These are phyloP conservation scores for Sinapis alba DNA, from an alignment of 441 rosid genomes.

Conservation along the genomic window DNA sequence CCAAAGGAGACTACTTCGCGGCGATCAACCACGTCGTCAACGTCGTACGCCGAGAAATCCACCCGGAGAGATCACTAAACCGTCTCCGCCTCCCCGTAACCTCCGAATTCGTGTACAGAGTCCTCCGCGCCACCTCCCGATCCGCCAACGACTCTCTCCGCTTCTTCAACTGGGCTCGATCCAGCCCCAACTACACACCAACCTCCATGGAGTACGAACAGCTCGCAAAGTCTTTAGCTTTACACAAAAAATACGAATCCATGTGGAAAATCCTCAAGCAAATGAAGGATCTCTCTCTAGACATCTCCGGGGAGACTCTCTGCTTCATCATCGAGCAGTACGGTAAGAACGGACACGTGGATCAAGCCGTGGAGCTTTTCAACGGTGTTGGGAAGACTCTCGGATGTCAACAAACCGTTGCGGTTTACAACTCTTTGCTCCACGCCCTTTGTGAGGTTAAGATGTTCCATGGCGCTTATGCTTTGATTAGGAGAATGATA, in stretches of 20 bases:
- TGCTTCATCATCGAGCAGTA: constrained; percentile 74
- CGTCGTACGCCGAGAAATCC: constrained; percentile 77
- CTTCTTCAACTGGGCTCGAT: constrained; percentile 89
- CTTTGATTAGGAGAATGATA: constrained; percentile 78
- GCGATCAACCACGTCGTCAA: constrained; percentile 81
- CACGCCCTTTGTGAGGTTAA: constrained; percentile 80
- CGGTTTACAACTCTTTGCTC: constrained; percentile 66
- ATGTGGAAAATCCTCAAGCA: constrained; percentile 84
- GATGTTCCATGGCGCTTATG: constrained; percentile 86
- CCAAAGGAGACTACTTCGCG: constrained; percentile 77
- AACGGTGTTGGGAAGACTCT: constrained; percentile 56
- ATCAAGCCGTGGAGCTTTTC: constrained; percentile 87
- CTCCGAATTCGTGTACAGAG: constrained; percentile 81
- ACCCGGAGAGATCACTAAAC: constrained; percentile 79
- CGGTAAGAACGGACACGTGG: constrained; percentile 69
- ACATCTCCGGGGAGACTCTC: constrained; percentile 61
- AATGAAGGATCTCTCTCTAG: constrained; percentile 52
- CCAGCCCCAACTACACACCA: constrained; percentile 56
- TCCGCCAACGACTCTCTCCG: constrained; percentile 73
- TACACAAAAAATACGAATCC: constrained; percentile 61
- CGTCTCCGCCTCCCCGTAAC: constrained; percentile 57
- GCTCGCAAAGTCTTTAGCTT: constrained; percentile 64
- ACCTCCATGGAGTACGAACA: constrained; percentile 77
- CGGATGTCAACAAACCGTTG: constrained; percentile 55
- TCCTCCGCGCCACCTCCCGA: constrained; percentile 73